phyloP scores from a whole-genome alignment of 2,329 filamentous ascomycete genomes.

The Neoarthrinium moseri region DNA sequence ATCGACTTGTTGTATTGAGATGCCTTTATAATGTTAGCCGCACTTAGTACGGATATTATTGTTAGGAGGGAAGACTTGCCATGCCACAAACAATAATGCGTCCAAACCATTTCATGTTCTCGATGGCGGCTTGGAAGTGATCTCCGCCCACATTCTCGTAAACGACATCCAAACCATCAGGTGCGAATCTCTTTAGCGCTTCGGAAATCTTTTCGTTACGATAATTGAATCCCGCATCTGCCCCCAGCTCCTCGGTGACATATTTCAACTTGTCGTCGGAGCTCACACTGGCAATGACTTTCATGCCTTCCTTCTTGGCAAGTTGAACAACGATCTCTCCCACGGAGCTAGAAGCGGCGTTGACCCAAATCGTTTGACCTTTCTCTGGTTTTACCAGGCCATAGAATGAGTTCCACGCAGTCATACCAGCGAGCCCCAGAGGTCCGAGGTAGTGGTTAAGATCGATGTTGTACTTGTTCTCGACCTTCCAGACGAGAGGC shows the following conservation, averaged over 20 bases:
- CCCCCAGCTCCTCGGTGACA: slow-evolving; percentile 1
- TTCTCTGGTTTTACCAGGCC: slow-evolving; percentile 8
- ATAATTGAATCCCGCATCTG: slow-evolving; percentile 7
- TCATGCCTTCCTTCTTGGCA: slow-evolving; percentile 7
- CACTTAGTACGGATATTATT: too few relatives aligned
- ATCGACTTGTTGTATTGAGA: slow-evolving; percentile 7
- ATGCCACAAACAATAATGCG: slow-evolving; percentile 5
- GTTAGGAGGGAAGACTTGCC: background rate
- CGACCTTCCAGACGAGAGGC: slow-evolving; percentile 6
- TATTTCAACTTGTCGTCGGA: slow-evolving; percentile 7
- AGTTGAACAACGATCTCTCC: slow-evolving; percentile 6
- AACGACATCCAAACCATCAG: slow-evolving; percentile 6
- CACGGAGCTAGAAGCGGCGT: slow-evolving; percentile 4
- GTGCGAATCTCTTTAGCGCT: slow-evolving; percentile 3
- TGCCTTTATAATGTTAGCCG: background rate
- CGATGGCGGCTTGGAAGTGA: slow-evolving; percentile 7
- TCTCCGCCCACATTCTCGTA: slow-evolving; percentile 8
- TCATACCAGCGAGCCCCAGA: slow-evolving; percentile 4
- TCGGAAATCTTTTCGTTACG: background rate
- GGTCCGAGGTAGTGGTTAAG: slow-evolving; percentile 4
- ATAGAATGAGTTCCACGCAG: slow-evolving; percentile 9
- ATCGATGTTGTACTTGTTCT: slow-evolving; percentile 8
- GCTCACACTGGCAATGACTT: slow-evolving; percentile 7
- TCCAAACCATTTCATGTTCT: slow-evolving; percentile 8
- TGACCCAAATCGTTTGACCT: slow-evolving; percentile 8